Base-by-base conservation (phyloP, 805 yeast species). In the Groenewaldozyma tartarivorans region DNA sequence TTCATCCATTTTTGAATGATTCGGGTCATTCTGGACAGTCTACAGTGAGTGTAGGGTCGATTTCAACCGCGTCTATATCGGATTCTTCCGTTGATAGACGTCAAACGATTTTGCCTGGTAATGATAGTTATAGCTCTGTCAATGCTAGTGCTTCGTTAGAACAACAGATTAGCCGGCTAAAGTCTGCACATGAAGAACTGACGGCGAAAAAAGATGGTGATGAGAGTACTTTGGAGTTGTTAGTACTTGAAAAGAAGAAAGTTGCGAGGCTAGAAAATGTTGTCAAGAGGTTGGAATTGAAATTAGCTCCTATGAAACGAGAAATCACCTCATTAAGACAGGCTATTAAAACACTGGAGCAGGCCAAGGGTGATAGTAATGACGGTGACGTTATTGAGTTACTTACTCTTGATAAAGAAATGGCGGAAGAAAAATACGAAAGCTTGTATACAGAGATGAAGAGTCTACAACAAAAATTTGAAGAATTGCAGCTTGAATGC, bases 1-100 rank as follows among this genome's bases (percentile, higher is more conserved):
- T 88, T 3, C 79, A 77, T 44, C 72, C 74, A 13, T 7, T 33
- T n/a, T 11, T 7, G 20, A n/a, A 33, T 6, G 36, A 9, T 11
- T 20, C 22, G 6, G 34, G 19, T n/a, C 11, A 6, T 16, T 19
- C n/a, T 7, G 6, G 19, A 13, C 34, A 9, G 15, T 33, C 36
- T n/a, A 7, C n/a, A n/a, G 5, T 6, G 6, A 30, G 36, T 19
- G 13, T 11, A n/a, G 5, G 11, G 11, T 27, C 16, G 17, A 31
- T n/a, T 6, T 16, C 31, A 20, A 4, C 38, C 20, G 13, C 20
- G 11, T 15, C 38, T 21, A 20, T 3, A 4, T 13, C 20, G 30
- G n/a, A 22, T 13, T 20, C 33, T 4, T 4, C 4, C 22, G 20
- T 13, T 36, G 22, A 16, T 16, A 15, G 17, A 9, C 11, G 9